Evolutionary conservation across 1,284 basidiomycete genomes (phyloP), one percentile per base, ranked within the genome.

Genomic region (Agroathelia rolfsii): DNA sequence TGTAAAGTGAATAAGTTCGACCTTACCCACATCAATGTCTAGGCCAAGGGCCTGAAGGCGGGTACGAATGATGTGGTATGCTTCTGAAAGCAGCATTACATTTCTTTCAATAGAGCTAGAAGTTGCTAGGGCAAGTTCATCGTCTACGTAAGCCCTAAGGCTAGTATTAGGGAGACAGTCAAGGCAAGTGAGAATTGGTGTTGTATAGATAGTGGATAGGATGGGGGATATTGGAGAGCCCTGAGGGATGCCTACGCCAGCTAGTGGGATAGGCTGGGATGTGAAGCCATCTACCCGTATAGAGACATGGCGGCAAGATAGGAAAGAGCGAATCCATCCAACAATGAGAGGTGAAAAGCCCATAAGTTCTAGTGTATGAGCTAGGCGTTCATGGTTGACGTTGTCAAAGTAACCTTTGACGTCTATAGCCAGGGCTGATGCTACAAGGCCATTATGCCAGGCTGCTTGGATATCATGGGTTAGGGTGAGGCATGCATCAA

Each of bases 391-490:
- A 32, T 55, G 51, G 35, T 53, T 51, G 14, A 56, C 44, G 35
- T 42, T 43, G 40, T 54, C 46, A 34, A 55, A 56, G 36, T 44
- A 53, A 0, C 52, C 51, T 30, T 47, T 48, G 9, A 55, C 52
- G 25, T 55, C 46, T 27, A 55, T 49, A 0, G 49, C 50, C 4
- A 54, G 41, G 1, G 44, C 42, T 0, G 49, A 48, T 3, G 49
- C 44, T 5, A 43, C 43, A 16, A 38, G 34, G 3, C 37, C 34
- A 16, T 46, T 24, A 24, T 48, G 45, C 39, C 44, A 41, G 9
- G 46, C 51, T 3, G 46, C 39, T 10, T 54, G 34, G 0, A 54
- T 38, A 30, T 54, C 52, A 25, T 55, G 45, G 0, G 35, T 32
- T 21, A 52, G 43, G 1, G 45, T 24, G 0, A 52, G 42, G 5